A percentile compares a stretch with the other conserved stretches of the same genome.
Conservation (phyloP, 371 early-diverging fungal species). For the Actinomortierella ambigua region DNA sequence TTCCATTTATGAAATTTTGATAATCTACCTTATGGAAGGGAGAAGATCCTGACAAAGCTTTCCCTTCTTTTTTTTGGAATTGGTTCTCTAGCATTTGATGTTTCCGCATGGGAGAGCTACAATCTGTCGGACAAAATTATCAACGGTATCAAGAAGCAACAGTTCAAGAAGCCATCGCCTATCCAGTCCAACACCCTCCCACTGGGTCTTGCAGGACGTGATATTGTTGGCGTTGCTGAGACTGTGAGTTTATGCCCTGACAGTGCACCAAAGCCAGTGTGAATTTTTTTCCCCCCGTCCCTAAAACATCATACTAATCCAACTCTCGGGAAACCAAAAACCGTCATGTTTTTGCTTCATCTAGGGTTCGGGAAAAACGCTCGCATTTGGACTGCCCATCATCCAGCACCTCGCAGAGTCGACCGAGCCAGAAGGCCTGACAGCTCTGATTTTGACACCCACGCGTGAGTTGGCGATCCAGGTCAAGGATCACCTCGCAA, state of each 20-base stretch:
- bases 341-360: not conserved
- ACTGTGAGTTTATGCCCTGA: conserved; percentile 67
- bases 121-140: conserved; percentile 59
- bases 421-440: conserved; percentile 27
- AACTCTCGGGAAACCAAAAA: not conserved
- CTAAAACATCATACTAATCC: no score
- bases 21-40: no score
- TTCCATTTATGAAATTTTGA: no score
- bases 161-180: conserved; percentile 87
- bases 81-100: conserved; percentile 50
- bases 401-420: conserved; percentile 59
- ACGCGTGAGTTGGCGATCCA: conserved; percentile 95
- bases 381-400: conserved; percentile 92
- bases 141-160: conserved; percentile 69
- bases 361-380: conserved; percentile 92
- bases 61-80: not conserved
- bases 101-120: conserved; percentile 65
- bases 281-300: no score
- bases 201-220: conserved; percentile 72
- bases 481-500: conserved; percentile 76
- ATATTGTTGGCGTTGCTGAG: conserved; percentile 97
- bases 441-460: conserved; percentile 80
- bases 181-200: conserved; percentile 93
- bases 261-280: not conserved
- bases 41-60: not conserved